phyloP scores from a whole-genome alignment of 2,329 filamentous ascomycete genomes.

The Cyphellophora attinorum region DNA sequence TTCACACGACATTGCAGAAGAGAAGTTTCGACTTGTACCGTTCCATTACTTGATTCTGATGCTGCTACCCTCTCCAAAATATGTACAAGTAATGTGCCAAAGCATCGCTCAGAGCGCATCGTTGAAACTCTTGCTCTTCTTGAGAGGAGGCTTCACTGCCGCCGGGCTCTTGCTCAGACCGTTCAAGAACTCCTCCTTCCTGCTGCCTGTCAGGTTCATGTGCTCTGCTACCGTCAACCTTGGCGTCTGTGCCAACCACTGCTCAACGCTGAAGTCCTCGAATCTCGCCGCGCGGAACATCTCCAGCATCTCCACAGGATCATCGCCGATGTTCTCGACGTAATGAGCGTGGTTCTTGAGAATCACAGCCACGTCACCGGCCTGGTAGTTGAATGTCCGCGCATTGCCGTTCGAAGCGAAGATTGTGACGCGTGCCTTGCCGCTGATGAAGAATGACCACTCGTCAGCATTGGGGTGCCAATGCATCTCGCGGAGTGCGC shows the following conservation, averaged over 20 bases:
- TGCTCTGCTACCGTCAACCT: slow-evolving; percentile 57
- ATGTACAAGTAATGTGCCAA: no score
- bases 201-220: slow-evolving; percentile 25
- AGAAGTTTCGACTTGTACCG: no score
- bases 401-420: slow-evolving; percentile 61
- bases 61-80: no score
- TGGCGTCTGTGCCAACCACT: slow-evolving; percentile 67
- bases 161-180: slow-evolving; percentile 3
- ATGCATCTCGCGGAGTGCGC: slow-evolving; percentile 68
- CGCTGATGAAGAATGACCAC: slow-evolving; percentile 70
- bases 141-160: background rate
- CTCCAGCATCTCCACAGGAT: slow-evolving; percentile 66
- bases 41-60: no score
- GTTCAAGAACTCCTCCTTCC: slow-evolving; percentile 12
- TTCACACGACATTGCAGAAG: no score
- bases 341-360: slow-evolving; percentile 72
- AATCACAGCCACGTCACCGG: slow-evolving; percentile 69
- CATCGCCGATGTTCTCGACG: slow-evolving; percentile 66
- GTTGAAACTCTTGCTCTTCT: slow-evolving; percentile 1
- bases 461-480: slow-evolving; percentile 74
- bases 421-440: slow-evolving; percentile 63
- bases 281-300: slow-evolving; percentile 65
- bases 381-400: slow-evolving; percentile 65
- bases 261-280: slow-evolving; percentile 62
- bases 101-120: no score